Base-by-base conservation (phyloP, 371 early-diverging fungal genomes). In the Mucor saturninus region DNA sequence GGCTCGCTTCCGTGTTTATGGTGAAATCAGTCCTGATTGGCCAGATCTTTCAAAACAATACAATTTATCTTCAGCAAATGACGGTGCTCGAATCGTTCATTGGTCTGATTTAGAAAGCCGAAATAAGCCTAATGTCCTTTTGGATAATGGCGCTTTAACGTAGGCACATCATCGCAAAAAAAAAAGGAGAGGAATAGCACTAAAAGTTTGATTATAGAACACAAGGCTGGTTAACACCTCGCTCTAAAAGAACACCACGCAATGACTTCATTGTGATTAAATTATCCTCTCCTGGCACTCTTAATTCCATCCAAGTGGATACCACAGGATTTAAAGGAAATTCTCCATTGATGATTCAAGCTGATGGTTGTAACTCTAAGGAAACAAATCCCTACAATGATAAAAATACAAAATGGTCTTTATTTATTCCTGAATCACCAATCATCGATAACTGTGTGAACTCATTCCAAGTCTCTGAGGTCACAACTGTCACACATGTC, bases 1-100 rank as follows among this genome's bases (percentile, higher is more conserved):
- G 85, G 84, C 84, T 32, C 88, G 95, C 15, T 83, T 94, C 57
- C 84, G 94, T 28, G 87, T 86, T 38, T 92, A 86, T 70, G 95
- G 95, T 2, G 76, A 76, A 11, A 86, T 93, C 46, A 69, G 72
- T 26, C 86, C 89, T 46, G 72, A 79, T 50, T 82, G 81, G 78
- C 73, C 81, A 4, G 31, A 58, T 4, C 32, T 42, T 43, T 60
- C 61, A 46, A 58, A 68, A n/a, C 81, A 83, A 13, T 61, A 81
- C 35, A 93, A 95, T 61, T 69, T 96, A 51, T 89, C 92, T 1
- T 85, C 80, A n/a, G 83, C 86, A 14, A 81, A 80, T 37, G 79
- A 89, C 32, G 95, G 93, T 37, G 92, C 90, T 4, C 77, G 77
- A 29, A 86, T 92, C n/a, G 79, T 92, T 5, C 71, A 72, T 21